These are phyloP conservation scores for Cryphonectria japonica DNA, from an alignment of 2,329 filamentous ascomycete genomes.

Conservation along the genomic window DNA sequence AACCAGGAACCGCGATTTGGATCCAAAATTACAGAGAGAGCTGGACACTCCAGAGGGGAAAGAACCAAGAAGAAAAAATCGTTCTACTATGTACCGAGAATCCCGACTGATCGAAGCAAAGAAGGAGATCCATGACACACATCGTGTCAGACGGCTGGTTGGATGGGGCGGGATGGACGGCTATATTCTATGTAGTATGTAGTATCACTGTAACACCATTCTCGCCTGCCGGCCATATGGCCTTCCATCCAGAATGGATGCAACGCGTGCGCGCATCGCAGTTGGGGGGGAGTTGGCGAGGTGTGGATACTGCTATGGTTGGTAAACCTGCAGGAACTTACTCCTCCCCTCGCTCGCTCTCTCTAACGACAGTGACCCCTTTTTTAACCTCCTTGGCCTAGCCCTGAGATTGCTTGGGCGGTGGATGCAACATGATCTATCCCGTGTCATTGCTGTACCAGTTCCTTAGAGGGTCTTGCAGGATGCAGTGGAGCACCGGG, in stretches of 20 bases:
- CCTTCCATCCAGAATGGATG: not conserved
- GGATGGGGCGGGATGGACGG: not conserved
- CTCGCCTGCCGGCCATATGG: not conserved
- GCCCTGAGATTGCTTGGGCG: not conserved
- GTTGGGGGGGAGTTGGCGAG: not conserved
- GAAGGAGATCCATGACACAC: not conserved
- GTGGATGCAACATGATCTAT: constrained; percentile 17
- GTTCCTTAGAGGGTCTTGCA: constrained; percentile 5
- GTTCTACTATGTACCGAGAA: too few species aligned
- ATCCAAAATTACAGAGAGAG: not conserved
- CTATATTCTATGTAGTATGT: not conserved
- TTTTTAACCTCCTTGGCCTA: not conserved
- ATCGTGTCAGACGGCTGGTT: too few species aligned
- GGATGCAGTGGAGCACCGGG: constrained; percentile 23
- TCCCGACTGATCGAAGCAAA: not conserved
- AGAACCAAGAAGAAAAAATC: too few species aligned
- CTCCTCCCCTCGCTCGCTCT: not conserved
- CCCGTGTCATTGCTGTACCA: not conserved
- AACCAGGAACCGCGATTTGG: not conserved
- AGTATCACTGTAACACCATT: not conserved
- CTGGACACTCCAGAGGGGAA: too few species aligned
- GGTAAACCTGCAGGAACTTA: not conserved
- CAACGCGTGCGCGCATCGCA: not conserved
- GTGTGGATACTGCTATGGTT: not conserved
- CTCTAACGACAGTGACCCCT: not conserved